phyloP scores from a whole-genome alignment of 202 grass and related monocot species.

The Setaria italica region DNA sequence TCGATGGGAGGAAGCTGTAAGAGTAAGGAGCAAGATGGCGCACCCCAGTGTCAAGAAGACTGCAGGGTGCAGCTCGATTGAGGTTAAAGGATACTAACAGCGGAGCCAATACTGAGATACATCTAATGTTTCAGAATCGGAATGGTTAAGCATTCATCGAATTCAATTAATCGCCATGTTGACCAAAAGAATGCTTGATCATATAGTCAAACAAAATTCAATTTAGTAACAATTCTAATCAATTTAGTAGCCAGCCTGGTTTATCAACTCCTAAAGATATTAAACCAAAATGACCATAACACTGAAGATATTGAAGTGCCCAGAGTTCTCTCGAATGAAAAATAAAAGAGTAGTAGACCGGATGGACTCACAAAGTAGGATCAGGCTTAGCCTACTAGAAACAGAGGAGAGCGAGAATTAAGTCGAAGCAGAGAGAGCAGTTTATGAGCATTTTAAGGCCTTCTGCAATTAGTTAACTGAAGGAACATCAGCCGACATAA shows the following conservation, averaged over 20 bases:
- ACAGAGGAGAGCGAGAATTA: neutral
- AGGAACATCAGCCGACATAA: neutral
- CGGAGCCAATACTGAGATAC: neutral
- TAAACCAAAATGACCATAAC: neutral
- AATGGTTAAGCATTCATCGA: conserved; percentile 20
- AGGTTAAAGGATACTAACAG: conserved; percentile 49
- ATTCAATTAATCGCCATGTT: neutral
- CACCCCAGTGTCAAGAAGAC: conserved; percentile 66
- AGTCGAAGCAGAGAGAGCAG: neutral
- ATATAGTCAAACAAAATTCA: conserved; percentile 2
- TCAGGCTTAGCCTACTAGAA: neutral
- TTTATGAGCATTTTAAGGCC: neutral
- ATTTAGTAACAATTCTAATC: neutral
- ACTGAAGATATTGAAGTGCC: neutral
- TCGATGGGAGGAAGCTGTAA: conserved; percentile 62
- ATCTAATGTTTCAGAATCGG: conserved; percentile 20
- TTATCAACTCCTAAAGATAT: conserved; percentile 12
- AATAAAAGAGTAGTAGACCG: neutral
- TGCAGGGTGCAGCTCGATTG: conserved; percentile 69
- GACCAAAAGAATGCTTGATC: neutral
- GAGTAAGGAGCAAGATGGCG: conserved; percentile 61
- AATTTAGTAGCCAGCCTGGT: neutral
- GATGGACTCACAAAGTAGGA: neutral
- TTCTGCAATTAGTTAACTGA: neutral
- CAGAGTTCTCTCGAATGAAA: neutral